Base-by-base conservation (phyloP, 163 green algal species). In the Picocystis sp. region DNA sequence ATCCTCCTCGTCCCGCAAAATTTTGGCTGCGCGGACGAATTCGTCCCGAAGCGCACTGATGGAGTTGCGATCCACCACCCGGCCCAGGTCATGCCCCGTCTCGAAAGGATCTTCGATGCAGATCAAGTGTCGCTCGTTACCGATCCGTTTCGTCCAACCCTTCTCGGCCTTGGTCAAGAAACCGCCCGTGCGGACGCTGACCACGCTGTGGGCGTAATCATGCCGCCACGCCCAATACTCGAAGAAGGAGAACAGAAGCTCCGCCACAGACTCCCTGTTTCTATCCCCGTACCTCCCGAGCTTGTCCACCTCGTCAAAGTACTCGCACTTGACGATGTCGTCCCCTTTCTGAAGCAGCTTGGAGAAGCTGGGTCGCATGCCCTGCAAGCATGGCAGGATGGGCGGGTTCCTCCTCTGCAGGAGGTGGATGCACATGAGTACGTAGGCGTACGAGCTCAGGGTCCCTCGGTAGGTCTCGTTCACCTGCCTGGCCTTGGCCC, bases 21-120 rank as follows among this genome's bases (percentile, higher is more conserved):
- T 53, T 19, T 67, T 69, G 10, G 75, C 80, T 0, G 83, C 82
- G 2, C 83, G 62, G 50, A 81, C 67, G 63, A 93, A 92, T 69
- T 93, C 83, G 24, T 80, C 77, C 38, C 76, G 72, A 47, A 93
- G 62, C 22, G 85, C 69, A 21, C 69, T 57, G 54, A 75, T 72
- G 47, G 60, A 64, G 34, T 55, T 57, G 43, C 72, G 71, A 66
- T 90, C 81, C 29, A 95, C 81, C 13, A 82, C 89, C 23, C 86
- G 72, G 11, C 86, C 83, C 42, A 95, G 74, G 64, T 95, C 86
- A 58, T 95, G 86, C 21, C 59, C 70, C n/a, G 78, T 62, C 53
- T 93, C 76, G 64, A 95, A 94, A 1, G 86, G 86, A 55, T 95
- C 86, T 61, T 86, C 80, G 19, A 84, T 82, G 65, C 79, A 85